Evolutionary conservation across 495 filamentous ascomycete genomes (phyloP).

Genomic region (Aspergillus indologenus): DNA sequence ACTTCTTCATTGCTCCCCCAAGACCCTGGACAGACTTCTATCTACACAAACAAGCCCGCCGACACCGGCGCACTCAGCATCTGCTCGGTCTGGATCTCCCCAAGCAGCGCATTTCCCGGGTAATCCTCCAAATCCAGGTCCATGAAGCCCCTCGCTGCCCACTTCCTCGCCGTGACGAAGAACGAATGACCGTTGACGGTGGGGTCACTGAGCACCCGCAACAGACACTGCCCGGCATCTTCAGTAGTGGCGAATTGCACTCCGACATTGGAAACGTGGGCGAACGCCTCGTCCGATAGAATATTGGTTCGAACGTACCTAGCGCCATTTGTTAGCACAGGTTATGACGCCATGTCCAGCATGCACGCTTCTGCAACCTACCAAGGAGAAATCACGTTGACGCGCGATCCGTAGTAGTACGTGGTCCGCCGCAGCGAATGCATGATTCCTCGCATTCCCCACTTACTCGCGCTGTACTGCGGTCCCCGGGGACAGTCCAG

Average conservation of each 20-base stretch:
- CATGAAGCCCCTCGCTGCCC: conserved; percentile 19
- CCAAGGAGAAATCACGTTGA: conserved; percentile 26
- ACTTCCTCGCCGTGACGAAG: conserved; percentile 19
- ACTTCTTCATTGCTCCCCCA: too few species aligned
- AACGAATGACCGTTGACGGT: conserved; percentile 19
- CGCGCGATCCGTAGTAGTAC: conserved; percentile 21
- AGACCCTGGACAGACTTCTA: too few species aligned
- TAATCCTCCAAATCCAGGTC: conserved; percentile 24
- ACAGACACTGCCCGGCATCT: conserved; percentile 19
- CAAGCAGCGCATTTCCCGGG: conserved; percentile 9
- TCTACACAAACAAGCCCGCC: conserved; percentile 10
- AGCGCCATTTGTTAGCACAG: too few species aligned
- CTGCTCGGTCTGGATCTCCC: conserved; percentile 21
- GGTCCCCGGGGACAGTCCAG: conserved; percentile 22
- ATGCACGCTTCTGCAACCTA: too few species aligned
- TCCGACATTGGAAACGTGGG: conserved; percentile 12
- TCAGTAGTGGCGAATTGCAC: conserved; percentile 17
- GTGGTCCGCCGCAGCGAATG: conserved; percentile 24
- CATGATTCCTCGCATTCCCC: conserved; percentile 31
- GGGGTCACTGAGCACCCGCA: conserved; percentile 19
- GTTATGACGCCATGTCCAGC: too few species aligned
- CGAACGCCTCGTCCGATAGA: conserved; percentile 16
- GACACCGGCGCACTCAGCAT: conserved; percentile 13
- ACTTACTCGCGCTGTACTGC: conserved; percentile 28
- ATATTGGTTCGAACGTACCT: conserved; percentile 28